A percentile compares a stretch with the other conserved stretches of the same genome.
Conservation (phyloP, 352 stramenopile genomes). For the Globisporangium solare region DNA sequence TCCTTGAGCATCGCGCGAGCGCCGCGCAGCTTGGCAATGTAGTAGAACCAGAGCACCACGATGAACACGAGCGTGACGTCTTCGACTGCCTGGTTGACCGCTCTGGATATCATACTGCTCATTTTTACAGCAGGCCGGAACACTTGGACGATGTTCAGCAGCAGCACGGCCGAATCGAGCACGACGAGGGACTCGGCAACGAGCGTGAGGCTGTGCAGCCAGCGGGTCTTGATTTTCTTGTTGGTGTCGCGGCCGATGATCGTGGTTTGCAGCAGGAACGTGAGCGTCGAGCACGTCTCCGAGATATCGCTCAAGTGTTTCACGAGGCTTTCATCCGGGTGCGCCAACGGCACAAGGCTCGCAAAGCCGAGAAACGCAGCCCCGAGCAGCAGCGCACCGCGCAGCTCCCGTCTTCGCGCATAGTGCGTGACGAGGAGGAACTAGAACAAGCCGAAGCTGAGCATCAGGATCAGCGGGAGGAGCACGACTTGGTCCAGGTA, state of each 20-base stretch:
- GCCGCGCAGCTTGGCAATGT: constrained; percentile 28
- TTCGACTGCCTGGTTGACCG: constrained; percentile 17
- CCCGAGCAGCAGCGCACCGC: constrained; percentile 5
- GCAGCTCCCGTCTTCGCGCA: constrained; percentile 9
- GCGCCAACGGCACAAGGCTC: constrained; percentile 18
- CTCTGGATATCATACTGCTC: neutral
- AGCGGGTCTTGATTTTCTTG: constrained; percentile 17
- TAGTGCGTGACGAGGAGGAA: constrained; percentile 9
- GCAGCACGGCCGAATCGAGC: neutral
- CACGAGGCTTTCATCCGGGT: constrained; percentile 12
- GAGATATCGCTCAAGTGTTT: constrained; percentile 24
- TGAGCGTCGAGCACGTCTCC: constrained; percentile 24
- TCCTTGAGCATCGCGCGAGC: neutral
- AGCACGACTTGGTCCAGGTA: too few relatives aligned
- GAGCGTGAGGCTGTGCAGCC: constrained; percentile 17
- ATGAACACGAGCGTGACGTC: constrained; percentile 24
- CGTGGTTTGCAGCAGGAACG: constrained; percentile 29
- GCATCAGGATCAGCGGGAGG: too few relatives aligned
- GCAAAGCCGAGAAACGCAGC: constrained; percentile 16
- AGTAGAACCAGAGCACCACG: too few relatives aligned
- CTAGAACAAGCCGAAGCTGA: too few relatives aligned
- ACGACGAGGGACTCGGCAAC: constrained; percentile 16
- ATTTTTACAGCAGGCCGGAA: neutral
- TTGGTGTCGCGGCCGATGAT: constrained; percentile 24
- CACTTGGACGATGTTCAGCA: neutral